Conservation (phyloP, 257 asterid genomes). For the Solanum medicagineum region DNA sequence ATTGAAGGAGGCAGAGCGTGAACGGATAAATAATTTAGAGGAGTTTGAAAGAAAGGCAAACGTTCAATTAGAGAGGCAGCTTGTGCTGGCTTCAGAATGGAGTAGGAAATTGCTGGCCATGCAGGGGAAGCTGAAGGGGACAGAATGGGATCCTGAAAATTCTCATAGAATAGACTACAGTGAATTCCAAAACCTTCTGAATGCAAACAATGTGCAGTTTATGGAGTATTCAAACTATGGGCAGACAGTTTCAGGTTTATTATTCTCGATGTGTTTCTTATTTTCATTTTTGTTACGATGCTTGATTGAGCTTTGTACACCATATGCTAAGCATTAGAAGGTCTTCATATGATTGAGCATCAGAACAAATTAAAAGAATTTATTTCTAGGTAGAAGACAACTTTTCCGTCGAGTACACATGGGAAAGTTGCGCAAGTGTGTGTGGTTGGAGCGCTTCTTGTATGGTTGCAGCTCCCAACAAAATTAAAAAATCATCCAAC, state of each 20-base stretch:
- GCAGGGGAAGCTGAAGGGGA: constrained; percentile 86
- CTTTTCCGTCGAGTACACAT: not conserved
- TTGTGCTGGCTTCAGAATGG: constrained; percentile 94
- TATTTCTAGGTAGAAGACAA: not conserved
- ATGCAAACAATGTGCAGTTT: constrained; percentile 71
- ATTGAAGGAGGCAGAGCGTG: constrained; percentile 79
- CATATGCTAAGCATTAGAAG: not conserved
- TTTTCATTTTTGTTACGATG: not conserved
- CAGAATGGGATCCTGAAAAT: constrained; percentile 85
- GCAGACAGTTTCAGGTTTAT: constrained; percentile 79
- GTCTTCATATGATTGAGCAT: not conserved
- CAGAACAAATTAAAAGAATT: not conserved
- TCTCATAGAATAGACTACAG: constrained; percentile 73
- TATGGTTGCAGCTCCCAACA: not conserved
- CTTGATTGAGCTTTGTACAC: not conserved
- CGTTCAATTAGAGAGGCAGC: constrained; percentile 95
- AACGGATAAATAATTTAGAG: constrained; percentile 51
- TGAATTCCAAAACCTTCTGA: constrained; percentile 78
- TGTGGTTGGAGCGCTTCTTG: not conserved
- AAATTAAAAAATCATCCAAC: not conserved
- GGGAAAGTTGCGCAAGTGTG: not conserved
- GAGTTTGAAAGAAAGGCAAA: constrained; percentile 87
- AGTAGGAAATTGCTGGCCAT: constrained; percentile 70
- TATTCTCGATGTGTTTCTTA: not conserved
- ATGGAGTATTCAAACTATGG: constrained; percentile 98